Base-by-base conservation (phyloP, 768 basidiomycete species). In the Tylopilus intermedius region DNA sequence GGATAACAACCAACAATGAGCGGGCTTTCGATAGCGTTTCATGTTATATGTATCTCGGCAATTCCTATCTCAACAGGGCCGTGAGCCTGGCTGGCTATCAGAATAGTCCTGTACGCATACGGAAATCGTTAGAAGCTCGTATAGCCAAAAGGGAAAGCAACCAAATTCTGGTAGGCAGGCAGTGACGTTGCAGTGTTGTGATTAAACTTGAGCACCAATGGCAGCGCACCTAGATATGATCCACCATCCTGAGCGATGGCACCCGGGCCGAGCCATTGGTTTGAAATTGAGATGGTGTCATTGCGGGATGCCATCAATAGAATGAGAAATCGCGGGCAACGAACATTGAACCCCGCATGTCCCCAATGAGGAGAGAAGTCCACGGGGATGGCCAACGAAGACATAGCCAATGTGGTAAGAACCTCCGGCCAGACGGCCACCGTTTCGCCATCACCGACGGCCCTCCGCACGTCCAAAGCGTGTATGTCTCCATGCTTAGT, bases 11-110 rank as follows among this genome's bases (percentile, higher is more conserved):
- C 13, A 24, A 43, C 29, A 37, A 18, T 41, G 15, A 21, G 30
- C 21, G 32, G 22, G 14, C 29, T 29, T 39, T 22, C n/a, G 45
- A 38, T 29, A 35, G 43, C 9, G 18, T 10, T 43, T 21, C n/a
- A 50, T 39, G 22, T 32, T 69, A 67, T 69, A 69, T 65, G 58
- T 69, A 69, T 53, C 30, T 44, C 38, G 49, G 42, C 30, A 9
- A 42, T 49, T 59, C 59, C 47, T 45, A 54, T 61, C 54, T 51
- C 64, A 56, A 57, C 57, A 45, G n/a, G 24, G 56, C 47, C 53
- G 53, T 41, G 59, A 54, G 49, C 42, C 30, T 33, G 33, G 27
- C 18, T 21, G 42, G 50, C 21, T 18, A 33, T 29, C 45, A 30
- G 30, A 21, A 40, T 10, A 9, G 41, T 13, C 45, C 45, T 35